A percentile compares a stretch with the other conserved stretches of the same genome.
These are phyloP conservation scores for Fragaria vesca DNA, from an alignment of 306 rosid genomes.

Conservation along the genomic window DNA sequence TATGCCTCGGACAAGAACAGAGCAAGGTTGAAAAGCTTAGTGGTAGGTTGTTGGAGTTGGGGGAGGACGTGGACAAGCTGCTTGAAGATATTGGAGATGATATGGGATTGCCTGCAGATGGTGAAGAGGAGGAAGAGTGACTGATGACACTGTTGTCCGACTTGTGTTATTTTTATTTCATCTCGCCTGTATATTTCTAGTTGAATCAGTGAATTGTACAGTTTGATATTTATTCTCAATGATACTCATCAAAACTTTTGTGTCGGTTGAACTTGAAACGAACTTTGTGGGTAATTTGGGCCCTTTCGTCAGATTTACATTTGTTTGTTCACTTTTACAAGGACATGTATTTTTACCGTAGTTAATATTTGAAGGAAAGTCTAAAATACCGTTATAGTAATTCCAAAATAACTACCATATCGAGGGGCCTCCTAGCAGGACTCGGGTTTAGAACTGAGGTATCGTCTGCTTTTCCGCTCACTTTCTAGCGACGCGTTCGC, in stretches of 20 bases:
- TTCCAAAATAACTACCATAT: no score
- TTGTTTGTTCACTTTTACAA: no score
- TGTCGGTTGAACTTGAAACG: not conserved
- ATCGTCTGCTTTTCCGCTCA: no score
- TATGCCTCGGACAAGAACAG: conserved; percentile 98
- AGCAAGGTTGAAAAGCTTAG: conserved; percentile 77
- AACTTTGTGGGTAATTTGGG: not conserved
- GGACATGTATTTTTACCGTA: no score
- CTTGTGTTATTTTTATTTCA: not conserved
- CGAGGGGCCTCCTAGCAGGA: no score
- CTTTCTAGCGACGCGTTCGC: no score
- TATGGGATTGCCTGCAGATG: conserved; percentile 45
- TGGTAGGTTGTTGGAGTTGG: conserved; percentile 79
- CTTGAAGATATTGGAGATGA: conserved; percentile 93
- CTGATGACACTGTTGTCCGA: conserved; percentile 27
- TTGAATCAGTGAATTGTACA: conserved; percentile 36
- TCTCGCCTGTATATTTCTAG: conserved; percentile 37
- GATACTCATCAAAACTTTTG: conserved; percentile 9
- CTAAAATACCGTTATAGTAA: no score
- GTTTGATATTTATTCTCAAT: conserved; percentile 16
- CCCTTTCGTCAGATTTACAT: no score
- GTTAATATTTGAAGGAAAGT: no score
- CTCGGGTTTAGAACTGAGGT: no score
- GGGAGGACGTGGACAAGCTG: conserved; percentile 77
- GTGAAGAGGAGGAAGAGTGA: conserved; percentile 52